Evolutionary conservation across 805 yeast genomes (phyloP).

Genomic region (Lipomyces spencermartinsiae): DNA sequence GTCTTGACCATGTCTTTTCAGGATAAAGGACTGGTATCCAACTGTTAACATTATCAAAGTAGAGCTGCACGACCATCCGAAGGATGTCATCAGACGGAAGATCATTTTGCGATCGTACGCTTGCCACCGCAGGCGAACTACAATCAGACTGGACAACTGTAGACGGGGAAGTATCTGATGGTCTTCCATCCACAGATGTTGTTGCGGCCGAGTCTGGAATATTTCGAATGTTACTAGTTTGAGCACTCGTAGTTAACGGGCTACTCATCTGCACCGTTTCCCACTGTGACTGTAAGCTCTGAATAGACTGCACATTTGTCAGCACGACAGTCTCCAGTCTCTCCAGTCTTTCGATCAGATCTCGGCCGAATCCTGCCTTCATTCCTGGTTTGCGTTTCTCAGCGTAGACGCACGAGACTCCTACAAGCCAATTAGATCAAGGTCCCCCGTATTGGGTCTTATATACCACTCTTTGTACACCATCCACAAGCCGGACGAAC

Average conservation of each 20-base stretch:
- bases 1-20: conserved; percentile 19
- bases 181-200: background rate
- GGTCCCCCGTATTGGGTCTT: background rate
- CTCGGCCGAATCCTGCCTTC: conserved; percentile 41
- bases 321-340: conserved; percentile 21
- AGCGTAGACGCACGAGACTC: conserved; percentile 37
- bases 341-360: conserved; percentile 37
- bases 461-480: conserved; percentile 35
- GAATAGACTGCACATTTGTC: conserved; percentile 12
- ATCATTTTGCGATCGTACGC: background rate
- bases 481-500: conserved; percentile 39
- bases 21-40: conserved; percentile 77
- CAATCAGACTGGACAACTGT: no score
- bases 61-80: conserved; percentile 63
- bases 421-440: conserved; percentile 18
- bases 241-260: no score
- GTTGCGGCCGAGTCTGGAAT: background rate
- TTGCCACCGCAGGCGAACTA: no score
- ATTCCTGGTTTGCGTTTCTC: conserved; percentile 42
- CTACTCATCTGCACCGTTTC: no score
- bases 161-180: no score
- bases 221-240: no score
- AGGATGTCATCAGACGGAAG: conserved; percentile 30
- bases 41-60: conserved; percentile 79
- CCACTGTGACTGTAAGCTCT: conserved; percentile 8